These are phyloP conservation scores for Tetrahymena elliotti DNA, from an alignment of 73 alveolate species.

Conservation along the genomic window DNA sequence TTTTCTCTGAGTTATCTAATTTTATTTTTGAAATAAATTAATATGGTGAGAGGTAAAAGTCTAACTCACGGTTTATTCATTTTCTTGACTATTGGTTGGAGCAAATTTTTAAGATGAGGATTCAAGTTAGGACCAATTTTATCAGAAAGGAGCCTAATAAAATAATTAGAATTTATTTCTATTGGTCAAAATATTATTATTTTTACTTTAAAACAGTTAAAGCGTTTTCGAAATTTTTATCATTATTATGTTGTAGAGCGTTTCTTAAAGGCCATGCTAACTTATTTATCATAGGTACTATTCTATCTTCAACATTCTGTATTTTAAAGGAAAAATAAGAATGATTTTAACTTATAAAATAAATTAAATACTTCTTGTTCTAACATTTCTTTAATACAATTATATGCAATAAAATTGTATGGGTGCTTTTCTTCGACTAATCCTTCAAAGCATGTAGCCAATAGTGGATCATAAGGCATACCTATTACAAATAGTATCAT, in stretches of 20 bases:
- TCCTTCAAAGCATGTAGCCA: conserved; percentile 90
- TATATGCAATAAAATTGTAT: conserved; percentile 71
- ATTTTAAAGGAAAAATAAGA: not conserved
- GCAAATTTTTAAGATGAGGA: conserved; percentile 53
- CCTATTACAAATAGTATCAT: not conserved
- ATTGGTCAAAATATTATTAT: not conserved
- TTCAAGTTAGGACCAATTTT: conserved; percentile 57
- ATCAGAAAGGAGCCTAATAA: conserved; percentile 40
- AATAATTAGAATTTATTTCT: no score
- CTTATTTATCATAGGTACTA: conserved; percentile 51
- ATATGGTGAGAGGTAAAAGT: not conserved
- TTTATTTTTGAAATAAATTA: not conserved
- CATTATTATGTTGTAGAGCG: conserved; percentile 49
- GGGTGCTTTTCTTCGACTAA: conserved; percentile 91
- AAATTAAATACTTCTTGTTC: conserved; percentile 41
- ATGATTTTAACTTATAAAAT: not conserved
- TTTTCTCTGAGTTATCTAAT: conserved; percentile 4
- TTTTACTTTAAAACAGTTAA: conserved; percentile 49
- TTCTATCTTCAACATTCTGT: conserved; percentile 48
- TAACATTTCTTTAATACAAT: conserved; percentile 72
- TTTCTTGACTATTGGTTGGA: conserved; percentile 59
- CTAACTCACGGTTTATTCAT: conserved; percentile 33
- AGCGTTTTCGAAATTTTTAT: conserved; percentile 40
- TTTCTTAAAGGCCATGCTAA: conserved; percentile 63
- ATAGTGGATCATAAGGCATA: conserved; percentile 84